Evolutionary conservation across 108 stramenopile genomes (phyloP).

Genomic region (Nannochloropsis salina): DNA sequence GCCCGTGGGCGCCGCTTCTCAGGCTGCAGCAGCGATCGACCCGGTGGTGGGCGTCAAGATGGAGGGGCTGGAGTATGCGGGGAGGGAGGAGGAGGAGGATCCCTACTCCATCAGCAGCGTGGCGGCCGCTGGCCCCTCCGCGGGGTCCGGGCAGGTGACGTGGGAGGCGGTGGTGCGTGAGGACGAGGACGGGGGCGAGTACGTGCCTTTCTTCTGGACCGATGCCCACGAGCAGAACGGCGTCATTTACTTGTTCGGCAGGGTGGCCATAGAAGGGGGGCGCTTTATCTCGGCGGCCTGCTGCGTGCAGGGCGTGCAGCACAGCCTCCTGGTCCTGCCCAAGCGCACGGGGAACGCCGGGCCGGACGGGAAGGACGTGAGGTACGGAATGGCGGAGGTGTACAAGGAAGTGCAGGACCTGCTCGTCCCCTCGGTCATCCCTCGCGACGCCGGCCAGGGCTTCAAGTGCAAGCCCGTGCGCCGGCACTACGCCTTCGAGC

Average conservation of each 20-base stretch:
- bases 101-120: not conserved
- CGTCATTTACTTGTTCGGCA: constrained; percentile 83
- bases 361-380: constrained; percentile 42
- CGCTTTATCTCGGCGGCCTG: constrained; percentile 76
- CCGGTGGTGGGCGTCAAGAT: not conserved
- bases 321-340: constrained; percentile 87
- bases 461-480: constrained; percentile 79
- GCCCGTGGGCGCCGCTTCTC: not conserved
- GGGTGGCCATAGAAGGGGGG: constrained; percentile 54
- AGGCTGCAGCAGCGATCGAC: not conserved
- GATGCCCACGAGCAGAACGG: constrained; percentile 89
- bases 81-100: not conserved
- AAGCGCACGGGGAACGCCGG: constrained; percentile 40
- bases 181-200: constrained; percentile 47
- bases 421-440: constrained; percentile 62
- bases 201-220: constrained; percentile 83
- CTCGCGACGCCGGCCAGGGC: constrained; percentile 60
- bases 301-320: constrained; percentile 67
- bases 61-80: not conserved
- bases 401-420: constrained; percentile 59
- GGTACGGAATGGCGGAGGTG: constrained; percentile 65
- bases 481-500: constrained; percentile 91
- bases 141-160: constrained; percentile 29
- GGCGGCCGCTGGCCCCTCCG: not conserved
- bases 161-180: constrained; percentile 30